phyloP scores from a whole-genome alignment of 768 basidiomycete species.

The Calocybe cyanea region DNA sequence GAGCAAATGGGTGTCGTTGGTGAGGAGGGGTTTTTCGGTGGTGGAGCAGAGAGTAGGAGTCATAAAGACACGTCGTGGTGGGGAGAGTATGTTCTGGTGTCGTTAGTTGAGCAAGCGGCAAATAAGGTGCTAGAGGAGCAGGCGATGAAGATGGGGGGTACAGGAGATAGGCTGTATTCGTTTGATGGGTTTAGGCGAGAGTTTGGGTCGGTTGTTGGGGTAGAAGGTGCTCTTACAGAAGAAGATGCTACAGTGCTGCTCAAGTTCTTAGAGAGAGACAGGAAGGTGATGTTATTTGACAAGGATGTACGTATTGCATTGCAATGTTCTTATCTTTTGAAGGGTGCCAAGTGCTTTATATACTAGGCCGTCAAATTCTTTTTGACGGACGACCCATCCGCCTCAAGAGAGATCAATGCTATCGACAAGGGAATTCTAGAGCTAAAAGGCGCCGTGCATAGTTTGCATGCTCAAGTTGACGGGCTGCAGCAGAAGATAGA shows the following conservation, averaged over 20 bases:
- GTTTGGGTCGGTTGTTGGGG: conserved; percentile 44
- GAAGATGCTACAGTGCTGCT: conserved; percentile 67
- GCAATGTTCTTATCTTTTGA: neutral
- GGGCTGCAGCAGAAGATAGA: conserved; percentile 67
- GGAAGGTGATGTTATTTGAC: conserved; percentile 55
- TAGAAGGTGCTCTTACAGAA: conserved; percentile 42
- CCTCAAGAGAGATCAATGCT: conserved; percentile 54
- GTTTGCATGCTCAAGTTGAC: conserved; percentile 66
- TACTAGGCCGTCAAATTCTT: conserved; percentile 79
- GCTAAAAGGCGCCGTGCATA: conserved; percentile 65
- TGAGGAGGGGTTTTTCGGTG: conserved; percentile 46
- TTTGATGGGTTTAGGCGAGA: conserved; percentile 54
- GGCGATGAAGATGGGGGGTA: conserved; percentile 35
- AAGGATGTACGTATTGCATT: conserved; percentile 49
- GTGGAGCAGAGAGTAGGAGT: conserved; percentile 15
- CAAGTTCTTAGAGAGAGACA: conserved; percentile 78
- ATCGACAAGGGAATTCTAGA: conserved; percentile 83
- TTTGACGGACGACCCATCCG: conserved; percentile 34
- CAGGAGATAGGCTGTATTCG: conserved; percentile 61
- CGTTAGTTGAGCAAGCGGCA: conserved; percentile 64
- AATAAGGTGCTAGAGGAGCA: conserved; percentile 49
- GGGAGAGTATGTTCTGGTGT: conserved; percentile 69
- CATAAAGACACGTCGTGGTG: conserved; percentile 49
- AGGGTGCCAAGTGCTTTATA: too few relatives aligned
- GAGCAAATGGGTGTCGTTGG: conserved; percentile 72